Evolutionary conservation across 2,329 filamentous ascomycete genomes (phyloP).

Genomic region (Ophiocordyceps camponoti-floridani): DNA sequence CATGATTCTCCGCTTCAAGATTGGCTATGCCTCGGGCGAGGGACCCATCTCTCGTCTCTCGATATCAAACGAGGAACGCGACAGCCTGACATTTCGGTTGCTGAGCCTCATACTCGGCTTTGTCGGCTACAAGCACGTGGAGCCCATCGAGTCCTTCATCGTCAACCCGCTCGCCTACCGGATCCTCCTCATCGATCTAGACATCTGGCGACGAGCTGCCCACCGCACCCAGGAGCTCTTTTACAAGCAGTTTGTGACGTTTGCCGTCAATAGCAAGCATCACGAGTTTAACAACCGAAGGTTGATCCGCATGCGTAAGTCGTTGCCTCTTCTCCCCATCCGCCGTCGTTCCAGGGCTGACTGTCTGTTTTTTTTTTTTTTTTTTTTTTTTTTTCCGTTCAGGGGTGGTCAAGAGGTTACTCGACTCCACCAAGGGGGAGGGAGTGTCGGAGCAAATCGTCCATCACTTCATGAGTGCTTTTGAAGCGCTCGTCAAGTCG

Average conservation of each 20-base stretch:
- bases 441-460: slow-evolving; percentile 54
- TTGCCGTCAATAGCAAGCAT: slow-evolving; percentile 79
- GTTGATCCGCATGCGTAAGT: slow-evolving; percentile 74
- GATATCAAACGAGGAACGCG: slow-evolving; percentile 33
- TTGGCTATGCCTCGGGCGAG: slow-evolving; percentile 29
- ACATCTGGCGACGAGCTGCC: slow-evolving; percentile 76
- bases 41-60: slow-evolving; percentile 18
- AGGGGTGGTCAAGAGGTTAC: slow-evolving; percentile 78
- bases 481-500: slow-evolving; percentile 62
- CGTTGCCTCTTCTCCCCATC: slow-evolving; percentile 1
- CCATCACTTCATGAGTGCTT: slow-evolving; percentile 58
- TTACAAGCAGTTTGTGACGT: slow-evolving; percentile 79
- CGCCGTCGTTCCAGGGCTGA: slow-evolving; percentile 3
- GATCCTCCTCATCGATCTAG: slow-evolving; percentile 77
- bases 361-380: neutral
- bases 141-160: slow-evolving; percentile 76
- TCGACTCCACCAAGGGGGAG: slow-evolving; percentile 83
- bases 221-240: slow-evolving; percentile 69
- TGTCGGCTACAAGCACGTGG: slow-evolving; percentile 69
- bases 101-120: slow-evolving; percentile 68
- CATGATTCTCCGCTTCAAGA: slow-evolving; percentile 66
- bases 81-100: slow-evolving; percentile 41
- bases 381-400: neutral
- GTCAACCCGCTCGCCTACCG: slow-evolving; percentile 92
- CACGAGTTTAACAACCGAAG: slow-evolving; percentile 83